These are phyloP conservation scores for Crithidia acanthocephali DNA, from an alignment of 208 protist species.

Conservation along the genomic window DNA sequence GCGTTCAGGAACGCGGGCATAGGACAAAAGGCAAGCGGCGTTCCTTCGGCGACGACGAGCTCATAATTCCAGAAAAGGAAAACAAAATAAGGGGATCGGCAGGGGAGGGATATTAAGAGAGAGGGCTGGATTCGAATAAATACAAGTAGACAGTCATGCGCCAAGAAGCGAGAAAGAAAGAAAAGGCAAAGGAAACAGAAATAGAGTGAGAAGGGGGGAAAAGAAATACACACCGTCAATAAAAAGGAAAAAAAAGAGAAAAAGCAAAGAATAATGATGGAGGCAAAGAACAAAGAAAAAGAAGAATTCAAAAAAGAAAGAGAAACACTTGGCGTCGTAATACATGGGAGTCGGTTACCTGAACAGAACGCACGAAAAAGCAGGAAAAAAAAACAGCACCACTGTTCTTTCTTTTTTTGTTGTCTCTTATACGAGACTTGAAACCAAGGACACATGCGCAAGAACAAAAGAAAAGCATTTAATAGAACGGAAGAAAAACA, in stretches of 20 bases:
- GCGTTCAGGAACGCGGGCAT: too few relatives aligned
- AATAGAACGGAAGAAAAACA: conserved; percentile 7
- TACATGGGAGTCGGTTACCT: neutral
- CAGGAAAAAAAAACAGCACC: neutral
- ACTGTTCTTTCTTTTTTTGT: neutral
- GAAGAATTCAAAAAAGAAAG: neutral
- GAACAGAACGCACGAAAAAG: neutral
- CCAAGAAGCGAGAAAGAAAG: neutral
- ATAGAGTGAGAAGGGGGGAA: too few relatives aligned
- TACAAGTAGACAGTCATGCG: too few relatives aligned
- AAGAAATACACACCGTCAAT: too few relatives aligned
- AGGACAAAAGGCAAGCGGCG: too few relatives aligned
- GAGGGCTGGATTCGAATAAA: neutral
- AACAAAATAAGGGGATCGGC: too few relatives aligned
- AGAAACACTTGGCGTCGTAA: neutral
- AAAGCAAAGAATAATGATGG: conserved; percentile 3
- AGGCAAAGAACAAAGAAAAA: conserved; percentile 1
- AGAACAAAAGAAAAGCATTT: neutral
- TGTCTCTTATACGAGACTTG: neutral
- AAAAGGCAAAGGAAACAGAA: neutral
- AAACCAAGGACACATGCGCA: neutral
- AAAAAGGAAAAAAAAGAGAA: too few relatives aligned
- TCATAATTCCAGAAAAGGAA: too few relatives aligned
- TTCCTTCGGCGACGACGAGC: too few relatives aligned
- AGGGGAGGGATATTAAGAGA: too few relatives aligned